phyloP scores from a whole-genome alignment of 768 basidiomycete genomes.

The Lactifluus piperatus region DNA sequence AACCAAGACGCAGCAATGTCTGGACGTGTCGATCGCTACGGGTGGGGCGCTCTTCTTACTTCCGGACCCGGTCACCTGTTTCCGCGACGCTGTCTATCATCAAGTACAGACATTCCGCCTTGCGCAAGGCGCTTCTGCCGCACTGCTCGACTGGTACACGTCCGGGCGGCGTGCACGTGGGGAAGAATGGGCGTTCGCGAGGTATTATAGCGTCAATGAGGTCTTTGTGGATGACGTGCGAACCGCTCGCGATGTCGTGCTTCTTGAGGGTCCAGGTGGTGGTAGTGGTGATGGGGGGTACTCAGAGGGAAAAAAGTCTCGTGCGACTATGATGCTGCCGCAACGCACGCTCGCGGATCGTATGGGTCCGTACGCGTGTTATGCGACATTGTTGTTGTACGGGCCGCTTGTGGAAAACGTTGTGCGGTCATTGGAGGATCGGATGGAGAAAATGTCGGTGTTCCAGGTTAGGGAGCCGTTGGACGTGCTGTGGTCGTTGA shows the following conservation, averaged over 20 bases:
- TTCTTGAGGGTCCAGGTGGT: conserved; percentile 43
- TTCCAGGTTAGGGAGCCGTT: conserved; percentile 47
- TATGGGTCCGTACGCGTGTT: conserved; percentile 80
- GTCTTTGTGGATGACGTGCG: conserved; percentile 56
- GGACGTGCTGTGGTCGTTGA: conserved; percentile 78
- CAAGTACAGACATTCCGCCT: conserved; percentile 78
- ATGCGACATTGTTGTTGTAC: conserved; percentile 75
- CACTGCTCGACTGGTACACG: conserved; percentile 87
- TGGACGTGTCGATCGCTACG: conserved; percentile 47
- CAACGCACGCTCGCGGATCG: conserved; percentile 46
- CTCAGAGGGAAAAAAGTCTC: no score
- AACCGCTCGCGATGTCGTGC: conserved; percentile 67
- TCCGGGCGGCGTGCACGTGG: conserved; percentile 75
- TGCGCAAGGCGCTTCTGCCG: conserved; percentile 46
- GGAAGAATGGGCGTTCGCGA: conserved; percentile 85
- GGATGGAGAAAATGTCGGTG: conserved; percentile 51
- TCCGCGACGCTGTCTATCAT: conserved; percentile 70
- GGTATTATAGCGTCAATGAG: conserved; percentile 82
- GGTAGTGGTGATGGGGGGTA: no score
- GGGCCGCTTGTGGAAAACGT: conserved; percentile 52
- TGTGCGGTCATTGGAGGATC: conserved; percentile 37
- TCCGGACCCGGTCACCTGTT: conserved; percentile 92
- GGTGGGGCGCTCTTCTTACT: conserved; percentile 64
- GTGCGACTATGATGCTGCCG: conserved; percentile 27
- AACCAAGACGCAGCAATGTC: conserved; percentile 48